Evolutionary conservation across 768 basidiomycete species (phyloP).

Genomic region (Serpula lacrymans): DNA sequence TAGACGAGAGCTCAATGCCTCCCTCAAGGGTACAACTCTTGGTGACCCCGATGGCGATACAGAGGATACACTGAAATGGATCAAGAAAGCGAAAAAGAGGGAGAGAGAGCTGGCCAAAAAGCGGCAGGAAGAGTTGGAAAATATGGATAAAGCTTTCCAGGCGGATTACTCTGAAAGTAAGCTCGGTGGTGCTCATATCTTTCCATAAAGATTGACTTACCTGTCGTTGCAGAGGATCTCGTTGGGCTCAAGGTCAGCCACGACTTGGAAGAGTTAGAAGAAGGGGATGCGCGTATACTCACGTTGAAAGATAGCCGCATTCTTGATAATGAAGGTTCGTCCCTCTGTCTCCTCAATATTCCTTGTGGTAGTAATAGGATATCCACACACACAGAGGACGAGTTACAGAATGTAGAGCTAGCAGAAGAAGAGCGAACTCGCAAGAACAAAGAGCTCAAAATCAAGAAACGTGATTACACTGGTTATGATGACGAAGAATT

Average conservation of each 20-base stretch:
- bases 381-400: slow-evolving; percentile 70
- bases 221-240: slow-evolving; percentile 64
- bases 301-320: slow-evolving; percentile 96
- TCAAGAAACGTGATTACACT: slow-evolving; percentile 85
- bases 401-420: slow-evolving; percentile 93
- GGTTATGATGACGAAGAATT: slow-evolving; percentile 98
- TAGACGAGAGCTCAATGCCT: slow-evolving; percentile 85
- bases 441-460: slow-evolving; percentile 81
- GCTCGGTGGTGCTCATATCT: slow-evolving; percentile 33
- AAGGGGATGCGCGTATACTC: slow-evolving; percentile 93
- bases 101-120: slow-evolving; percentile 86
- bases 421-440: slow-evolving; percentile 81
- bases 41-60: slow-evolving; percentile 79
- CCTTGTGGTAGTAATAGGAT: slow-evolving; percentile 5
- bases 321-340: slow-evolving; percentile 86
- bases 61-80: slow-evolving; percentile 85
- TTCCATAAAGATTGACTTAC: background rate
- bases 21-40: slow-evolving; percentile 89
- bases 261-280: slow-evolving; percentile 87
- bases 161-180: slow-evolving; percentile 83
- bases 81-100: slow-evolving; percentile 86
- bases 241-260: slow-evolving; percentile 94
- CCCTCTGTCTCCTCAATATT: background rate
- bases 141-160: slow-evolving; percentile 73
- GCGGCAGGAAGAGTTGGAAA: slow-evolving; percentile 79